Evolutionary conservation across 345 rosid genomes (phyloP).

Genomic region (Arabis hirsuta): DNA sequence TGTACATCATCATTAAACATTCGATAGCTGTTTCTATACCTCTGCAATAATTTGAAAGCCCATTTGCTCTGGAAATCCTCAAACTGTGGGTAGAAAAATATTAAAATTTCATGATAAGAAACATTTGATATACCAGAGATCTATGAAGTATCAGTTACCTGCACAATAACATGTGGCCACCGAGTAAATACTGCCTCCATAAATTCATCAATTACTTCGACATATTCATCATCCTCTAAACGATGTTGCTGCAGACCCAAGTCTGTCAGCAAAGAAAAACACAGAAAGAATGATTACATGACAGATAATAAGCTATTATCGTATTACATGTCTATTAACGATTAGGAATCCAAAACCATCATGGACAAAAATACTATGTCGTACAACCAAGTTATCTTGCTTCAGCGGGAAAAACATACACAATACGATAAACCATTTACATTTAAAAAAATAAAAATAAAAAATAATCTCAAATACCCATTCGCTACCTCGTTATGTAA

Average conservation of each 20-base stretch:
- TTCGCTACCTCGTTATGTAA: neutral
- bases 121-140: constrained; percentile 28
- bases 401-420: constrained; percentile 7
- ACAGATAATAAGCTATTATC: constrained; percentile 15
- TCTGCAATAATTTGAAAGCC: constrained; percentile 97
- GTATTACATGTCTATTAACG: constrained; percentile 8
- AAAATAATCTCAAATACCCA: neutral
- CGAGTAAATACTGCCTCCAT: constrained; percentile 99
- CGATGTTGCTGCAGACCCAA: constrained; percentile 93
- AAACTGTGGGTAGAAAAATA: constrained; percentile 55
- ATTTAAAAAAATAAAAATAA: neutral
- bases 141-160: constrained; percentile 52
- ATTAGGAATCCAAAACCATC: constrained; percentile 12
- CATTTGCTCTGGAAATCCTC: constrained; percentile 99
- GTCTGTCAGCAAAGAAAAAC: constrained; percentile 56
- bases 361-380: neutral
- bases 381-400: constrained; percentile 1
- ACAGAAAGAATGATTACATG: constrained; percentile 20
- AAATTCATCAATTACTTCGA: constrained; percentile 84
- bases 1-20: constrained; percentile 99
- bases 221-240: constrained; percentile 79
- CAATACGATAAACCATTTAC: constrained; percentile 1
- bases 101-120: neutral
- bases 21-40: constrained; percentile 75
- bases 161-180: constrained; percentile 98